Conservation (phyloP, 2,329 filamentous ascomycete species). For the Phaeosphaeriaceae sp. region DNA sequence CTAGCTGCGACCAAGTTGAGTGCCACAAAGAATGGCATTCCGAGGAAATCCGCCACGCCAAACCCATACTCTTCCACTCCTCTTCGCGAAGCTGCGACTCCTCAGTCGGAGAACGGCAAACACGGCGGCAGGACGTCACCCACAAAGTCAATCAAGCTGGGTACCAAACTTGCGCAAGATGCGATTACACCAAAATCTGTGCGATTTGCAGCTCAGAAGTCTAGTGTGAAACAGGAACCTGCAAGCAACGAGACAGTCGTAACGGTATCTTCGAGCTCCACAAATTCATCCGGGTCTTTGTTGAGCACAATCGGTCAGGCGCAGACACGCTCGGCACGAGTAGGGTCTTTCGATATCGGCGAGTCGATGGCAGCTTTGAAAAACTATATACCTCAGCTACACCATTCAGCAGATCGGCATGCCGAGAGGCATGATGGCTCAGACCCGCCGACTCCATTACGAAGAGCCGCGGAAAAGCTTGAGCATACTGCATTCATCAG, state of each 20-base stretch:
- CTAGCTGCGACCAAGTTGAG: neutral
- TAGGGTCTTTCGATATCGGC: neutral
- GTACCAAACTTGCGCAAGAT: neutral
- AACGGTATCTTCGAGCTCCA: neutral
- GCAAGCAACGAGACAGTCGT: neutral
- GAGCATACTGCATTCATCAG: neutral
- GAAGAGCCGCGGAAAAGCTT: neutral
- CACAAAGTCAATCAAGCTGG: neutral
- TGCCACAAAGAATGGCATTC: neutral
- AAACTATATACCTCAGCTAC: neutral
- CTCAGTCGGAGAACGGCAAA: neutral
- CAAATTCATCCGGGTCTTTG: neutral
- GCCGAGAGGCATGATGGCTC: neutral
- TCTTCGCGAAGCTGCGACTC: neutral
- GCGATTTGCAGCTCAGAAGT: neutral
- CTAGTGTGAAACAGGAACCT: neutral
- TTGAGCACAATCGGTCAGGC: neutral
- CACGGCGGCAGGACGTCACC: neutral
- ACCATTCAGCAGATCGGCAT: neutral
- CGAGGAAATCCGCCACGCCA: neutral
- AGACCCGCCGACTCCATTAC: constrained; percentile 3
- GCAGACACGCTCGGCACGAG: neutral
- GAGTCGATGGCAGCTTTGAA: constrained; percentile 1
- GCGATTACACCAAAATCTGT: neutral
- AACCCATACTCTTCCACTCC: neutral